Base-by-base conservation (phyloP, 1,139 yeast genomes). In the Suhomyces maxii region DNA sequence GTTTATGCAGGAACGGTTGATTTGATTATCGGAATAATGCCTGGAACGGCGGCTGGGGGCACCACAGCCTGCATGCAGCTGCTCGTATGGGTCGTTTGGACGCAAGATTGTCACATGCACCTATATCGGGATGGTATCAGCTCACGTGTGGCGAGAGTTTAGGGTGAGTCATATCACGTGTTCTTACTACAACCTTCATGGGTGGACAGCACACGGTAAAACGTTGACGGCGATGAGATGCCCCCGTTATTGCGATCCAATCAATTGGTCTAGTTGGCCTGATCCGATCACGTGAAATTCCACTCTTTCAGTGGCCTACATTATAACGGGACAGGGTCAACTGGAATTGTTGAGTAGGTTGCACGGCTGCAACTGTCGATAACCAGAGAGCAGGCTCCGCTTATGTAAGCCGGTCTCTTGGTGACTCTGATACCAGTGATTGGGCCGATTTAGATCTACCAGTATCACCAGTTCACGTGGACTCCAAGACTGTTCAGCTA, bases 121-220 rank as follows among this genome's bases (percentile, higher is more conserved):
- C 39, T 31, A 35, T 23, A 34, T n/a, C 40, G 40, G 33, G 45
- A 42, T 42, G 37, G 37, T 37, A 40, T 36, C 39, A 42, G 38
- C 34, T 42, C 45, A 42, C 45, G 45, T 42, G 45, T 3, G 33
- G 9, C 11, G 10, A 2, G 7, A 28, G 11, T 18, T 18, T 18
- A 18, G 6, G 23, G 26, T 28, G 39, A 26, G 32, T 37, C 39
- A 37, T 13, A 12, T 30, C 34, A 11, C 40, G 26, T 23, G 38
- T 31, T 25, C 37, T 23, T 13, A 11, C 23, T 34, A 5, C 31
- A 28, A 9, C 31, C 7, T 28, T 28, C 7, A 7, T 9, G 5
- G 5, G 31, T 28, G 7, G 31, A 11, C 3, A 7, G 6, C 31
- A 18, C 3, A 18, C 23, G 3, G 6, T 18, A 18, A 18, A 18